Conservation (phyloP, 2,329 filamentous ascomycete genomes). For the Lasiodiplodia theobromae region DNA sequence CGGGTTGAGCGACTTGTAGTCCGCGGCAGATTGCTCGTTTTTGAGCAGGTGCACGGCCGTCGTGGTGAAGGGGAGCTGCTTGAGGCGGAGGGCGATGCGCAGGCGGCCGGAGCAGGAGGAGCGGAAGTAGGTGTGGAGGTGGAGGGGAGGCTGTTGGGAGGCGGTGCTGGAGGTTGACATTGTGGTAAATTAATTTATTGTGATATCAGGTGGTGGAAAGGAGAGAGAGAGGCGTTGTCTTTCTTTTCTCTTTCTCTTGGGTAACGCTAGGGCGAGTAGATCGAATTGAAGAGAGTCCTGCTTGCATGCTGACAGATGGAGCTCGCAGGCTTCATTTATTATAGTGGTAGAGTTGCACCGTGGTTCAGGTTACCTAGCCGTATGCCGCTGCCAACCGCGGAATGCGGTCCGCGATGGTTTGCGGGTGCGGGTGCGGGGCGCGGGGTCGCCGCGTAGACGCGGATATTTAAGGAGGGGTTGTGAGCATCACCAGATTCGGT, state of each 20-base stretch:
- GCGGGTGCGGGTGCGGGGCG: conserved; percentile 11
- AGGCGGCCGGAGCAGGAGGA: conserved; percentile 69
- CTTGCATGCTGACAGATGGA: not conserved
- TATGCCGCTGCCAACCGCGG: conserved; percentile 23
- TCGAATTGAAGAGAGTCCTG: not conserved
- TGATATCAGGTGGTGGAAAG: not conserved
- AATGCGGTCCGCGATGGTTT: conserved; percentile 9
- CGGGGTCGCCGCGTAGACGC: conserved; percentile 5
- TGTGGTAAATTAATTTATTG: not conserved
- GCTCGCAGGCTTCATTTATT: not conserved
- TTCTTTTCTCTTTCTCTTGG: not conserved
- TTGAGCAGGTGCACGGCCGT: conserved; percentile 63
- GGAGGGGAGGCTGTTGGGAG: conserved; percentile 31
- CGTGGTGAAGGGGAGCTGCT: conserved; percentile 58
- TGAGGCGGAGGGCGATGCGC: conserved; percentile 57
- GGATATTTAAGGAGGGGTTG: conserved; percentile 19
- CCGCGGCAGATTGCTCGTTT: conserved; percentile 56
- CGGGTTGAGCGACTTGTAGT: conserved; percentile 60
- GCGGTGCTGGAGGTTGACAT: not conserved
- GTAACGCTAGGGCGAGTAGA: not conserved
- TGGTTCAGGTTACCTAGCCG: not conserved
- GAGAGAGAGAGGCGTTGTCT: not conserved
- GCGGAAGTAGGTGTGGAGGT: conserved; percentile 67
- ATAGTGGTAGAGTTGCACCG: not conserved
- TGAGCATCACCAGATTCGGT: not conserved